These are phyloP conservation scores for Flaveria sonorensis DNA, from an alignment of 129 eudicot species.

Conservation along the genomic window DNA sequence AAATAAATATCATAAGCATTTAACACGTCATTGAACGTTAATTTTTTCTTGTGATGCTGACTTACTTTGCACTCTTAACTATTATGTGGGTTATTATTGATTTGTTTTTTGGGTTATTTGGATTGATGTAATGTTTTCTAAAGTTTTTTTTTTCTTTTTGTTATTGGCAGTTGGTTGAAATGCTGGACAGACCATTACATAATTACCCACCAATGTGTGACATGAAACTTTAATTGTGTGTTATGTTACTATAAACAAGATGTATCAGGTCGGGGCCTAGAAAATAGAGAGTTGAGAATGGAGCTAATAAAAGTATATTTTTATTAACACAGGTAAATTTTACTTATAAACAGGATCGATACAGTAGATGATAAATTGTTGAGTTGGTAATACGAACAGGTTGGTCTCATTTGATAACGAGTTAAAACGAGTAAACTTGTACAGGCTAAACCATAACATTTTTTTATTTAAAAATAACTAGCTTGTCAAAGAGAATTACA, in stretches of 20 bases:
- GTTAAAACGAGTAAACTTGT: neutral
- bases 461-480: too few relatives aligned
- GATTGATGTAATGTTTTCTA: slow-evolving; percentile 1
- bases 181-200: slow-evolving; percentile 81
- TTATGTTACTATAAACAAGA: neutral
- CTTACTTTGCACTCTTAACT: neutral
- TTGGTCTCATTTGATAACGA: neutral
- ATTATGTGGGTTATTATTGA: neutral
- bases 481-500: neutral
- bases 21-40: too few relatives aligned
- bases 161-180: slow-evolving; percentile 73
- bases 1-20: too few relatives aligned
- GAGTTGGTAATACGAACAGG: neutral
- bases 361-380: neutral
- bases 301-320: neutral
- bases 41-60: too few relatives aligned
- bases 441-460: neutral
- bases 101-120: neutral
- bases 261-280: neutral
- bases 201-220: slow-evolving; percentile 32
- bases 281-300: neutral
- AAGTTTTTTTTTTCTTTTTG: slow-evolving; percentile 2
- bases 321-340: neutral
- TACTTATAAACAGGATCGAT: neutral
- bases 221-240: neutral